phyloP scores from a whole-genome alignment of 2,329 filamentous ascomycete genomes.

The Aspergillus nomiae region DNA sequence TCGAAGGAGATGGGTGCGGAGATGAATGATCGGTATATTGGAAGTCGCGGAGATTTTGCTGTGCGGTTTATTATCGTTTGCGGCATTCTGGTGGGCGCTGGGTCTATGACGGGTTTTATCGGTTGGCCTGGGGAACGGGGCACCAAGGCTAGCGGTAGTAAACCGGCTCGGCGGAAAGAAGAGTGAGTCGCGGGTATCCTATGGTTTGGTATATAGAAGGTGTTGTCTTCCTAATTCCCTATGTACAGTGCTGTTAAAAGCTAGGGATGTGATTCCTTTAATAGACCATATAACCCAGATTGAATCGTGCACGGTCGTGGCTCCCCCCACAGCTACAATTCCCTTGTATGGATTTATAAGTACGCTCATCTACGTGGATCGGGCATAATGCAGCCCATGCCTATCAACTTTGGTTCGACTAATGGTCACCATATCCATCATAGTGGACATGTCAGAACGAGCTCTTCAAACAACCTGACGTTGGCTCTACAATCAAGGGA shows the following conservation, averaged over 20 bases:
- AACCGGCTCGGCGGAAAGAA: slow-evolving; percentile 5
- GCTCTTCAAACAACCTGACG: neutral
- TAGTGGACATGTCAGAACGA: neutral
- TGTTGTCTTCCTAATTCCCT: neutral
- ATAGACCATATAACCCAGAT: neutral
- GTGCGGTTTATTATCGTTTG: slow-evolving; percentile 42
- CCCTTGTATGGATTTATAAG: neutral
- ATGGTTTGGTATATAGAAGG: neutral
- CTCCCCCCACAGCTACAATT: neutral
- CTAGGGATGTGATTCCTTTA: too few species aligned
- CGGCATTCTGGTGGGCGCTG: slow-evolving; percentile 39
- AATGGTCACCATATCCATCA: neutral
- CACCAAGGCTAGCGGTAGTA: neutral
- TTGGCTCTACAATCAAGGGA: slow-evolving; percentile 17
- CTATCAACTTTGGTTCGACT: neutral
- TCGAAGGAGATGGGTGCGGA: slow-evolving; percentile 39
- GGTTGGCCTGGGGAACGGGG: slow-evolving; percentile 10
- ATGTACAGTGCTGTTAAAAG: neutral
- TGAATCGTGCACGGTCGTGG: neutral
- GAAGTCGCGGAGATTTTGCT: slow-evolving; percentile 30
- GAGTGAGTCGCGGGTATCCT: neutral
- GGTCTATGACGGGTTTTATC: slow-evolving; percentile 31
- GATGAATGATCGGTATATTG: slow-evolving; percentile 26
- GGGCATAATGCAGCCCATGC: neutral
- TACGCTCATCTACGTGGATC: neutral